Evolutionary conservation across 2,329 filamentous ascomycete genomes (phyloP).

Genomic region (Claviceps digitariae): DNA sequence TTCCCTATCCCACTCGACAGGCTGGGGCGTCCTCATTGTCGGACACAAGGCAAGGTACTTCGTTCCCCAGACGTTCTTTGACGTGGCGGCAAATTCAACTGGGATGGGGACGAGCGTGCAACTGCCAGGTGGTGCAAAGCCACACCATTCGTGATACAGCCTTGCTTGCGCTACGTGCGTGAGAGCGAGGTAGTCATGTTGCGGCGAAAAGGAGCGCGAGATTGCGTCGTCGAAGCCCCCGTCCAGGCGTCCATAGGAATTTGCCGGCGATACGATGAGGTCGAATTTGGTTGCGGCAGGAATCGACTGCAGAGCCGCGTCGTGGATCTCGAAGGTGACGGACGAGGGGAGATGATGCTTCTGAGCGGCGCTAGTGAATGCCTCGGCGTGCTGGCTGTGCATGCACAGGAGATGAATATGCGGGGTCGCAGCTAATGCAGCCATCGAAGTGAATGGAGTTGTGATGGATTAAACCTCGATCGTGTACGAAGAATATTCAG

Average conservation of each 20-base stretch:
- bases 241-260: slow-evolving; percentile 39
- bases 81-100: slow-evolving; percentile 16
- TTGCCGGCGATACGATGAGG: slow-evolving; percentile 38
- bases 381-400: slow-evolving; percentile 16
- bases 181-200: slow-evolving; percentile 30
- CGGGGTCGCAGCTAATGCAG: slow-evolving; percentile 1
- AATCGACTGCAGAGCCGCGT: slow-evolving; percentile 25
- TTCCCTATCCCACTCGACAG: slow-evolving; percentile 35
- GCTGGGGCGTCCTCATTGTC: slow-evolving; percentile 34
- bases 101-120: slow-evolving; percentile 35
- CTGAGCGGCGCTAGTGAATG: slow-evolving; percentile 24
- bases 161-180: slow-evolving; percentile 29
- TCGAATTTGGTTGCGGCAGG: slow-evolving; percentile 26
- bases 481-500: background rate
- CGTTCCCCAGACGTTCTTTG: slow-evolving; percentile 26
- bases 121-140: slow-evolving; percentile 35
- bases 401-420: slow-evolving; percentile 10
- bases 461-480: background rate
- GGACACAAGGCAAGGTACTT: slow-evolving; percentile 35
- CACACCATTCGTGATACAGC: slow-evolving; percentile 32
- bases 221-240: slow-evolving; percentile 43
- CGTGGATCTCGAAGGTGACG: slow-evolving; percentile 21
- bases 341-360: slow-evolving; percentile 18
- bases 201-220: slow-evolving; percentile 31
- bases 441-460: background rate